Evolutionary conservation across 202 grass and related monocot genomes (phyloP), one percentile per base, ranked within the genome.

Genomic region (Tripidium arundinaceum): DNA sequence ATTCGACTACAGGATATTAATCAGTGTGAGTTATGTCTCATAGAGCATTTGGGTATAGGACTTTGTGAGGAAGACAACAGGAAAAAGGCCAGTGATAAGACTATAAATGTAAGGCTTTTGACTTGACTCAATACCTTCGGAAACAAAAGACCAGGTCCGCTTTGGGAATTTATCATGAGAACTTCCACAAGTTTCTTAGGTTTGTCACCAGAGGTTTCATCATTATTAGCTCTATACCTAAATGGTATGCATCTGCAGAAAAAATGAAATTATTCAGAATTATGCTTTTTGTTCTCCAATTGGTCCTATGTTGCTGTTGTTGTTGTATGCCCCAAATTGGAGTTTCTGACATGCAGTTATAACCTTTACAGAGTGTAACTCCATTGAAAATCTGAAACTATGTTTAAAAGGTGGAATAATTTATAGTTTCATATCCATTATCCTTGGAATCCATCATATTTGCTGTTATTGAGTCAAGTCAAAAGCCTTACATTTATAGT

Each of bases 141-240:
- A 87, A 99, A 99, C 70, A 99, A 75, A 47, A 95, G 83, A 55
- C 92, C 92, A 75, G 95, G 95, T 62, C 92, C 92, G 26, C 96
- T 99, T 78, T 93, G 90, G 62, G 96, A 99, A 63, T 89, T 99
- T 82, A 99, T 99, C 96, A 99, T 99, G 58, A 99, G 96, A 86
- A 99, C 86, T 87, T 99, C 96, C 81, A 98, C 84, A 27, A 81
- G 70, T 82, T 95, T 94, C n/a, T 93, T 78, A 16, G 79, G 57
- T 64, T 84, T 78, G 72, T 83, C 83, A 69, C 81, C 72, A 83
- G 76, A 81, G 67, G 58, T 80, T 66, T 85, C 59, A 12, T 83
- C 60, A 57, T 58, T 77, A 79, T 61, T 86, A 80, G 21, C 60
- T 87, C 86, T 90, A 80, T 96, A 93, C 86, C 90, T 91, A 65